Base-by-base conservation (phyloP, 2,329 filamentous ascomycete species). In the Scytalidium sp. region DNA sequence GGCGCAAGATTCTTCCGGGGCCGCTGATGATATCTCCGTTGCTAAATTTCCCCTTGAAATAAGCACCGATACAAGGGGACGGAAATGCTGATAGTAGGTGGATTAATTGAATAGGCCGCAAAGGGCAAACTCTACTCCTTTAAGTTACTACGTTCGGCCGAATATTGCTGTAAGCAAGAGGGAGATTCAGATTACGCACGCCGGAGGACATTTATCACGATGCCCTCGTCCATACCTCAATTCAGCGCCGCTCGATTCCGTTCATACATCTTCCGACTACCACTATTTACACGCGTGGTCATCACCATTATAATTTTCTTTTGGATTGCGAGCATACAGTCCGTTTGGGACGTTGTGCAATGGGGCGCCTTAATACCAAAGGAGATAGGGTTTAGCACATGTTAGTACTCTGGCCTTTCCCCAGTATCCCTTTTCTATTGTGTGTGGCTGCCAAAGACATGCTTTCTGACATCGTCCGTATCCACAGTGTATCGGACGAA, bases 401-500 rank as follows among this genome's bases (percentile, higher is more conserved):
- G 91, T 94, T 76, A 58, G 85, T 78, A 29, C 43, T 36, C n/a
- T 41, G 23, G 20, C 45, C 47, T 25, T 52, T 45, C 45, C 20
- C 19, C 23, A 45, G 44, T 5, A 23, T 39, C 29, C 32, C 25
- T 20, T 36, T 36, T n/a, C 32, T 36, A n/a, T 36, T 4, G 5
- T 36, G 13, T 36, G 13, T 36, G 32, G 15, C 17, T 36, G 32
- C 32, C 17, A 15, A n/a, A 36, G 32, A 10, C 4, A 36, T 27
- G 32, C 13, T 36, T 36, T 10, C 17, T 36, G 17, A 36, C 32
- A 36, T 36, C 15, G 5, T 17, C 36, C 43, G 49, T 17, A 40
- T 19, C 39, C 41, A 45, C 67, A 96, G 92, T 96, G 74, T 93
- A 97, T 70, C 85, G 94, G 53, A 79, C 96, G 29, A 97, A 96